Conservation (phyloP, 768 basidiomycete species). For the Mycena belliarum region DNA sequence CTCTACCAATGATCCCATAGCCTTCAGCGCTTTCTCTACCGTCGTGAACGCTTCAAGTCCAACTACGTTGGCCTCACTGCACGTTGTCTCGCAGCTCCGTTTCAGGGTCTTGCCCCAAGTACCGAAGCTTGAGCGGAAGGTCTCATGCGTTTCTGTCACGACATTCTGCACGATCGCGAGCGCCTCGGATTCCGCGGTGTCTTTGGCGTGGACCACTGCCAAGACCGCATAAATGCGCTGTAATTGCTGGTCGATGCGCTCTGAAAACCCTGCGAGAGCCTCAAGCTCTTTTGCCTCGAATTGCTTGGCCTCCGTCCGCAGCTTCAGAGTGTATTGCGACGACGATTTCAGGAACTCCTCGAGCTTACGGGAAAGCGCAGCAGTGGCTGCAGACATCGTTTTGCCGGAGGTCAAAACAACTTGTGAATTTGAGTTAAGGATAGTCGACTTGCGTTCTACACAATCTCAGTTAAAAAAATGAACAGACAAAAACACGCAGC, state of each 20-base stretch:
- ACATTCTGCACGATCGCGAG: conserved; percentile 47
- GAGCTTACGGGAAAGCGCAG: conserved; percentile 56
- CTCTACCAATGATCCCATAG: conserved; percentile 62
- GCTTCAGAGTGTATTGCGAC: conserved; percentile 49
- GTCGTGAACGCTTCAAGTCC: conserved; percentile 48
- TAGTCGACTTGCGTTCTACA: conserved; percentile 71
- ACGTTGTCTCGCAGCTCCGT: conserved; percentile 47
- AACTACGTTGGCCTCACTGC: conserved; percentile 44
- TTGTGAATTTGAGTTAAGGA: conserved; percentile 65
- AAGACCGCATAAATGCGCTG: conserved; percentile 54
- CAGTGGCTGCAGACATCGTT: conserved; percentile 54
- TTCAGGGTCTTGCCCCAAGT: conserved; percentile 60
- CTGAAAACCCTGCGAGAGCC: conserved; percentile 48
- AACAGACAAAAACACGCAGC: not conserved
- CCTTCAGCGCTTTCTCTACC: conserved; percentile 59
- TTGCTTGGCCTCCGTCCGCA: conserved; percentile 57
- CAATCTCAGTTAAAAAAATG: conserved; percentile 12
- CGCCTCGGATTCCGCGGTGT: conserved; percentile 54
- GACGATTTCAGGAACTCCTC: conserved; percentile 62
- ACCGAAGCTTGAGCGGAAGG: conserved; percentile 51
- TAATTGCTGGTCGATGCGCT: conserved; percentile 59
- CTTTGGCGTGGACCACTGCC: conserved; percentile 54
- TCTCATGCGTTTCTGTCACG: conserved; percentile 53
- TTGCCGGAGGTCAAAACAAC: conserved; percentile 64
- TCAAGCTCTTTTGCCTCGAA: conserved; percentile 60